These are phyloP conservation scores for Prunus mume DNA, from an alignment of 306 rosid genomes.

Conservation along the genomic window DNA sequence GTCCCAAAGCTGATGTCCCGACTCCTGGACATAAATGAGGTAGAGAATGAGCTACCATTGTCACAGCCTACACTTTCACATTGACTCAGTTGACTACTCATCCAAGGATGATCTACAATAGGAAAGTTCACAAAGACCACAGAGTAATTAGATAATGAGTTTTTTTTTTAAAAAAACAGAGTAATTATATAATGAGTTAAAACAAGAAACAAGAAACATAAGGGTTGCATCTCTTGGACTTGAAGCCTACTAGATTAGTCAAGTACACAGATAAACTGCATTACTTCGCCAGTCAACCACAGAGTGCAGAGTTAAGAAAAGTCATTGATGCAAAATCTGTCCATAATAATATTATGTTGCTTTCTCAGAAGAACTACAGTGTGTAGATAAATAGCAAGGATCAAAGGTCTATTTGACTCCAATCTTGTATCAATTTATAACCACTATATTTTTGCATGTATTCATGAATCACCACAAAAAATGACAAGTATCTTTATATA, in stretches of 20 bases:
- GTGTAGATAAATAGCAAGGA: background rate
- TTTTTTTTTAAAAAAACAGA: background rate
- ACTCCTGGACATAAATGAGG: constrained; percentile 67
- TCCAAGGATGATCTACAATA: constrained; percentile 72
- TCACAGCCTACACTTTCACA: constrained; percentile 26
- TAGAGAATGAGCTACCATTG: constrained; percentile 51
- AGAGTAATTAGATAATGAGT: background rate
- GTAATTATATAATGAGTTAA: background rate
- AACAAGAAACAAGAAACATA: background rate
- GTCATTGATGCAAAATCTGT: background rate
- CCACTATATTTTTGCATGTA: background rate
- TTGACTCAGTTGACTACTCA: constrained; percentile 46
- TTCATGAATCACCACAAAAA: background rate
- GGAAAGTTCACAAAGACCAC: background rate
- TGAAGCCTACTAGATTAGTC: background rate
- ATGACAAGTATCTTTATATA: background rate
- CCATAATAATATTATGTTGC: background rate
- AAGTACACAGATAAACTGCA: background rate
- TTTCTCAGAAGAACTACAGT: background rate
- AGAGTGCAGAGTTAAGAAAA: background rate
- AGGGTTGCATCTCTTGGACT: background rate
- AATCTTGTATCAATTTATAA: too few species aligned
- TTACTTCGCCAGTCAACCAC: background rate
- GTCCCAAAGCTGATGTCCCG: constrained; percentile 75
- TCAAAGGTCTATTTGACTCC: background rate